Evolutionary conservation across 78 protist species (phyloP), one percentile per base, ranked within the genome.

Genomic region (Dictyostelium purpureum): DNA sequence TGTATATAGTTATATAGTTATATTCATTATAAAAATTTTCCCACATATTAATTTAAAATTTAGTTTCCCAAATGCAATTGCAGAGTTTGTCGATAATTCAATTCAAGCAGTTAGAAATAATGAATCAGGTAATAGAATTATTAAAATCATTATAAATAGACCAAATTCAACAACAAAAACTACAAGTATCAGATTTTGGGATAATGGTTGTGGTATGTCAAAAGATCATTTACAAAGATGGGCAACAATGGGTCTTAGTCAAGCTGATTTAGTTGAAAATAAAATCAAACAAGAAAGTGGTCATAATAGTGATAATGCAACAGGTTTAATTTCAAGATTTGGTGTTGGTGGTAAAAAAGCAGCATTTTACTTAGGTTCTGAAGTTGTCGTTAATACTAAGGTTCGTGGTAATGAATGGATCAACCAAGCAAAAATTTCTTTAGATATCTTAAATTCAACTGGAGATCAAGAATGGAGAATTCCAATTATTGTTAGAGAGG

Each of bases 281-380:
- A 37, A 33, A 12, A 42, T 4, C 42, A 40, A 19, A 19, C 38
- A 57, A 26, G 19, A 26, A 26, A 26, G 18, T 9, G 66, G 66
- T 21, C 1, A 21, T 14, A 63, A 33, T 63, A n/a, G 28, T 28
- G 49, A 75, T 2, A 79, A 69, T 16, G 47, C 47, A 3, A 77
- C 85, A 40, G 94, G 94, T 21, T 70, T 78, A 49, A 90, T 90
- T 2, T 90, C 94, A 4, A 42, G 94, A 70, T 90, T 79, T 70
- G 94, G 94, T 37, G 94, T 90, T 73, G 94, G 94, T 63, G 94
- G 88, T 47, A 90, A 90, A 31, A 90, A 78, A 26, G 88, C 94
- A 31, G 94, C 90, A 43, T 90, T 90, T 21, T 90, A 78, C 65
- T 54, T 90, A 24, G 94, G 94, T 56, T 10, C 70, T 26, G 82